These are phyloP conservation scores for Dactylonectria estremocensis DNA, from an alignment of 2,329 filamentous ascomycete species.

Conservation along the genomic window DNA sequence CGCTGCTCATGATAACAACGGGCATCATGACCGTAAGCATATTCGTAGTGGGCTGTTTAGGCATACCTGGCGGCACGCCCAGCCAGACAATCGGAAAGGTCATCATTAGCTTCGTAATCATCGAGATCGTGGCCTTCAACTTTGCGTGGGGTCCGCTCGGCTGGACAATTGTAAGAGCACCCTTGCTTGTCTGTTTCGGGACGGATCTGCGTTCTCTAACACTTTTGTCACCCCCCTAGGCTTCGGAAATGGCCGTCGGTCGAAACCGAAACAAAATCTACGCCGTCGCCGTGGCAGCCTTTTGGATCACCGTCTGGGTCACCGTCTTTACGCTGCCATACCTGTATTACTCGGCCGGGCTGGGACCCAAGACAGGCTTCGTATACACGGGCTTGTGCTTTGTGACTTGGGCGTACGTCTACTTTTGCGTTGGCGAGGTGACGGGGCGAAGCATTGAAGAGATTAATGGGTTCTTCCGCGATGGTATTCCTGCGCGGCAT, in stretches of 20 bases:
- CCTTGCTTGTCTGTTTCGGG: neutral
- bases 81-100: slow-evolving; percentile 54
- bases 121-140: slow-evolving; percentile 62
- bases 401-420: slow-evolving; percentile 55
- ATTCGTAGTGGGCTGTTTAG: slow-evolving; percentile 59
- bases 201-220: slow-evolving; percentile 1
- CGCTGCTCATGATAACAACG: slow-evolving; percentile 56
- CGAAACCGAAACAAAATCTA: slow-evolving; percentile 57
- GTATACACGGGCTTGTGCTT: slow-evolving; percentile 54
- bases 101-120: slow-evolving; percentile 59
- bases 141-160: slow-evolving; percentile 59
- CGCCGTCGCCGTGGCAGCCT: slow-evolving; percentile 57
- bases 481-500: slow-evolving; percentile 46
- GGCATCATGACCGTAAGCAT: slow-evolving; percentile 57
- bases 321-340: slow-evolving; percentile 59
- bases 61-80: slow-evolving; percentile 50
- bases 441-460: slow-evolving; percentile 50
- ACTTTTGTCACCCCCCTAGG: slow-evolving; percentile 40
- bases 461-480: slow-evolving; percentile 48
- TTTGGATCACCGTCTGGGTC: slow-evolving; percentile 61
- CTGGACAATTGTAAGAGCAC: slow-evolving; percentile 54
- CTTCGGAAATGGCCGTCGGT: slow-evolving; percentile 64
- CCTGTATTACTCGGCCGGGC: slow-evolving; percentile 56
- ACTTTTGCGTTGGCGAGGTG: slow-evolving; percentile 54
- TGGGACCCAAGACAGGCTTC: slow-evolving; percentile 58